phyloP scores from a whole-genome alignment of 176 grass and related monocot species.

The Bonia amplexicaulis region DNA sequence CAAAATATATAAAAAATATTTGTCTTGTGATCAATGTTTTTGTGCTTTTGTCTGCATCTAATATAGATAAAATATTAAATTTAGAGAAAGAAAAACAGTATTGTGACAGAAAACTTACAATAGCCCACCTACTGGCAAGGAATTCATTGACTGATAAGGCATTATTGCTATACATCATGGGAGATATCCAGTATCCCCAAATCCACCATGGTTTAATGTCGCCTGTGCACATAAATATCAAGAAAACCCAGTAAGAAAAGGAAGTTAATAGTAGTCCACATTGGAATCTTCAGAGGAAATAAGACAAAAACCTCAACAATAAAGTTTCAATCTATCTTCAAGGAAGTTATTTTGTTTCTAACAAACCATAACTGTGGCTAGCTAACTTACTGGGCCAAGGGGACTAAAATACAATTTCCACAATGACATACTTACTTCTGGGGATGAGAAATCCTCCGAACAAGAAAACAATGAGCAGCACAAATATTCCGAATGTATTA shows the following conservation, averaged over 20 bases:
- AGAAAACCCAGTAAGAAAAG: not conserved
- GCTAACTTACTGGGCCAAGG: not conserved
- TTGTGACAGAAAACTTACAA: constrained; percentile 8
- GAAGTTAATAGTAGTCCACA: not conserved
- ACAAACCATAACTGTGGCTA: not conserved
- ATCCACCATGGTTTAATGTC: constrained; percentile 48
- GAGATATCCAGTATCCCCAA: constrained; percentile 61
- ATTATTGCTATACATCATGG: constrained; percentile 54
- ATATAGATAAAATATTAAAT: not conserved
- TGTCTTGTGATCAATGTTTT: not conserved
- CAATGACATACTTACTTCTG: constrained; percentile 31
- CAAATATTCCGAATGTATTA: constrained; percentile 48
- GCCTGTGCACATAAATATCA: not conserved
- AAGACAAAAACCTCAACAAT: not conserved
- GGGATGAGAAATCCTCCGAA: constrained; percentile 56
- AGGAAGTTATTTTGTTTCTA: not conserved
- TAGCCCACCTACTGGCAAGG: constrained; percentile 43
- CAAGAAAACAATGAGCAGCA: constrained; percentile 46
- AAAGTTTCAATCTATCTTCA: not conserved
- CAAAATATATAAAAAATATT: not conserved
- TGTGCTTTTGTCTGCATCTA: not conserved
- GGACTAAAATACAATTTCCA: not conserved
- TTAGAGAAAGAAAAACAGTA: not conserved
- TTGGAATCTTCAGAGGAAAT: not conserved
- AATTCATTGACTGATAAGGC: constrained; percentile 64